Conservation (phyloP, 495 filamentous ascomycete genomes). For the Hypoxylon intermedium region DNA sequence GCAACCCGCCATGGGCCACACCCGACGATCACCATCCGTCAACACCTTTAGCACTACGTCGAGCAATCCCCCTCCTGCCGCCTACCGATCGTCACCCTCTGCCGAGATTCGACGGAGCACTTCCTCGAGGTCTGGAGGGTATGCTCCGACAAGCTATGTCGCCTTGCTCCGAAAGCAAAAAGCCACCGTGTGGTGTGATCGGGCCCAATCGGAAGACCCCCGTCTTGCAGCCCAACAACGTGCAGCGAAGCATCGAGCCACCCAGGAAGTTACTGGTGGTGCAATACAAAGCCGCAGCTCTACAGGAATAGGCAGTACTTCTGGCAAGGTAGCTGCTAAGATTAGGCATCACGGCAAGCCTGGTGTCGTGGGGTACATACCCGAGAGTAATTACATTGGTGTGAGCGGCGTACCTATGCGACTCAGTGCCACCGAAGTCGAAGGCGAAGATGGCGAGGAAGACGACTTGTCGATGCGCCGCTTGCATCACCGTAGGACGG, state of each 20-base stretch:
- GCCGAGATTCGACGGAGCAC: conserved; percentile 74
- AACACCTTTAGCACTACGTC: conserved; percentile 74
- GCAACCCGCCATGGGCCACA: conserved; percentile 50
- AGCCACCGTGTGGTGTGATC: conserved; percentile 98
- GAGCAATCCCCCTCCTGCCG: conserved; percentile 57
- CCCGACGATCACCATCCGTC: conserved; percentile 73
- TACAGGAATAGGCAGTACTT: conserved; percentile 60
- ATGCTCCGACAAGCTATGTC: conserved; percentile 78
- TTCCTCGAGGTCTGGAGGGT: conserved; percentile 72
- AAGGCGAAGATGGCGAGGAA: conserved; percentile 78
- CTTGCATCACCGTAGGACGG: conserved; percentile 73
- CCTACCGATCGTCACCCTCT: conserved; percentile 59
- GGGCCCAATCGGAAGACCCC: conserved; percentile 90
- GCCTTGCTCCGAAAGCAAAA: conserved; percentile 95
- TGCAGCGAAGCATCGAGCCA: conserved; percentile 82
- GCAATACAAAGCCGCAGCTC: conserved; percentile 60
- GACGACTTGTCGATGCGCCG: conserved; percentile 67
- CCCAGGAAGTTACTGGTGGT: conserved; percentile 76
- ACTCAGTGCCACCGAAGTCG: conserved; percentile 91
- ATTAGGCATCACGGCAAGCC: conserved; percentile 80
- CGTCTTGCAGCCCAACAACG: conserved; percentile 78
- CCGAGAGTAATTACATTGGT: conserved; percentile 72
- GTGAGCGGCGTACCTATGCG: conserved; percentile 83
- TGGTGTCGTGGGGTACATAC: conserved; percentile 73
- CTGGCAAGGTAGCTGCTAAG: conserved; percentile 70